Base-by-base conservation (phyloP, 192 early-diverging fungal species). In the Backusella circina region DNA sequence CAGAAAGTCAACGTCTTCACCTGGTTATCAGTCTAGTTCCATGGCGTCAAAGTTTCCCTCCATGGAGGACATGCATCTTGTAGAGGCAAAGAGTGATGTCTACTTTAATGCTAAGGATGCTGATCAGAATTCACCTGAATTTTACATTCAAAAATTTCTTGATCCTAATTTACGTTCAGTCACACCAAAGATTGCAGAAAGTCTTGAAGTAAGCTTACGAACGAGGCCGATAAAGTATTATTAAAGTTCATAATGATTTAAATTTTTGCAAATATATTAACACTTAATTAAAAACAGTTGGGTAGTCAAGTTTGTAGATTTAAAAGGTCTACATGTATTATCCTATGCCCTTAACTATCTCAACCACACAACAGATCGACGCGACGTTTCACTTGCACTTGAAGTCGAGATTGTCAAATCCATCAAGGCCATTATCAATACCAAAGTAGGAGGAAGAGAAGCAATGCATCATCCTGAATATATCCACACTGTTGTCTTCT, bases 401-500 rank as follows among this genome's bases (percentile, higher is more conserved):
- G 93, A 94, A 74, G 84, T 90, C 30, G 93, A 93, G 83, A 91
- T 94, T 74, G 88, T 93, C 32, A 92, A 91, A 70, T 93, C 91
- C 72, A 87, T 94, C 72, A 93, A 94, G 71, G 86, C 88, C 10
- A 71, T 94, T 16, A 85, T 94, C 54, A 94, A 93, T 71, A 91
- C 86, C 66, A 74, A 83, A 75, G 74, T 78, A 86, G 93, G 93
- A 16, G 91, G 90, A 3, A 87, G 86, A 75, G 92, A 94, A 75
- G 90, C 90, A 12, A 79, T 94, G 70, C 79, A 84, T 39, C 86
- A 91, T 76, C 89, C 91, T 18, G 77, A 85, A n/a, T 91, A 92
- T 67, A 90, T 93, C n/a, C 85, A 89, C 51, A 89, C 88, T 26
- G 81, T 93, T 28, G 88, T 88, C n/a, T 91, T 93, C 70, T 93